These are phyloP conservation scores for Mycena maculata DNA, from an alignment of 768 basidiomycete genomes.

Conservation along the genomic window DNA sequence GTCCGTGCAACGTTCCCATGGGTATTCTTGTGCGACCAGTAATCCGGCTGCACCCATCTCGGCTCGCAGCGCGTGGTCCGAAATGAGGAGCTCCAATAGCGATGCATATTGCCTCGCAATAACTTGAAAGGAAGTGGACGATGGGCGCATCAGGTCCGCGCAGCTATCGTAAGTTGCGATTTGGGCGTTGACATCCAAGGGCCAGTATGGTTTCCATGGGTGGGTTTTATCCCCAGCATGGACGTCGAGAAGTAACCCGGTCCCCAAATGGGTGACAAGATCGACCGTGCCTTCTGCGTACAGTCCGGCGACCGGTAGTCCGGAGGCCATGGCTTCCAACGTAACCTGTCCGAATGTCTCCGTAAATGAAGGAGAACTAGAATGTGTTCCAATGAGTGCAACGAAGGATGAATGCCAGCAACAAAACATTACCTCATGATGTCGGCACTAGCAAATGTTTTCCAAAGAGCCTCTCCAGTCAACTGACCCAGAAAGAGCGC, in stretches of 20 bases:
- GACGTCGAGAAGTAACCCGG: constrained; percentile 4
- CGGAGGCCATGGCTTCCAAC: constrained; percentile 55
- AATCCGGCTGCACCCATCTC: background rate
- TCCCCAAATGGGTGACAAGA: constrained; percentile 31
- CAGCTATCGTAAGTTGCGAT: constrained; percentile 6
- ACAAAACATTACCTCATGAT: constrained; percentile 43
- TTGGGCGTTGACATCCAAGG: background rate
- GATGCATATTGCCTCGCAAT: background rate
- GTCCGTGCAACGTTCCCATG: constrained; percentile 5
- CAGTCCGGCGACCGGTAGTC: constrained; percentile 49
- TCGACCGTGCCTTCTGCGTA: constrained; percentile 11
- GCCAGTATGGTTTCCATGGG: background rate
- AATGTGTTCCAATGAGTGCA: background rate
- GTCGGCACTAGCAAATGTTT: constrained; percentile 54
- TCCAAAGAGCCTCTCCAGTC: constrained; percentile 49
- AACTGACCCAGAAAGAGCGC: constrained; percentile 52
- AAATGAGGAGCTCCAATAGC: background rate
- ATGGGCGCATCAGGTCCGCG: constrained; percentile 5
- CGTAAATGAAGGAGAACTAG: constrained; percentile 37
- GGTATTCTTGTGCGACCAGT: background rate
- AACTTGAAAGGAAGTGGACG: background rate
- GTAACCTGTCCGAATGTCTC: constrained; percentile 56
- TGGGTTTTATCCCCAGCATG: background rate
- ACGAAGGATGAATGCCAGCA: too few relatives aligned
- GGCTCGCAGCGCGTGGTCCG: background rate